These are phyloP conservation scores for Diaporthe australafricana DNA, from an alignment of 2,329 filamentous ascomycete genomes.

Conservation along the genomic window DNA sequence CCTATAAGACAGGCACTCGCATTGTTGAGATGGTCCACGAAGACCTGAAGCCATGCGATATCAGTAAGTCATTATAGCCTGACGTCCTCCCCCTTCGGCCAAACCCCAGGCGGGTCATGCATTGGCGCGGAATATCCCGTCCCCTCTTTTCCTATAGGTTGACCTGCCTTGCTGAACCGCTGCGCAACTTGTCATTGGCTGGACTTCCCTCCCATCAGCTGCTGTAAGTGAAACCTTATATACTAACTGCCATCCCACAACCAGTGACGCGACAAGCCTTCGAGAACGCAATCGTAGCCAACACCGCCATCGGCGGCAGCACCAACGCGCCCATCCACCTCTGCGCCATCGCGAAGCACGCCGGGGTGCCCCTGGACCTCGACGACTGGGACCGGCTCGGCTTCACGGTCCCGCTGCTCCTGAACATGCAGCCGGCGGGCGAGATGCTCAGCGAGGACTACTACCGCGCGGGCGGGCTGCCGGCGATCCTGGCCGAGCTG, in stretches of 20 bases:
- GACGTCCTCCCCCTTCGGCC: not conserved
- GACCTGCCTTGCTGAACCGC: not conserved
- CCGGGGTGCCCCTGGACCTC: conserved; percentile 60
- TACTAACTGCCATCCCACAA: not conserved
- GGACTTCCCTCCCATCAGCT: not conserved
- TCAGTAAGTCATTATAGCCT: conserved; percentile 44
- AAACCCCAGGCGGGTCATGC: not conserved
- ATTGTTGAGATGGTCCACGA: conserved; percentile 62
- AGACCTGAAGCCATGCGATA: conserved; percentile 63
- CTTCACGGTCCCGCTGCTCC: conserved; percentile 60
- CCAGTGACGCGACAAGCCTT: conserved; percentile 63
- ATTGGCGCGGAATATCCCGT: conserved; percentile 18
- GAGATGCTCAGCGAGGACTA: conserved; percentile 50
- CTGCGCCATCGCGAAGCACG: conserved; percentile 65
- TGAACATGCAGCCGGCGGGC: conserved; percentile 67
- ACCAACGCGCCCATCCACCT: conserved; percentile 69
- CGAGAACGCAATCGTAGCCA: conserved; percentile 66
- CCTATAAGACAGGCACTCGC: conserved; percentile 59
- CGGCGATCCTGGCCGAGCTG: conserved; percentile 64
- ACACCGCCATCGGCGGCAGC: conserved; percentile 66
- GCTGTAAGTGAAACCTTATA: not conserved
- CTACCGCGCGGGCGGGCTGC: conserved; percentile 34
- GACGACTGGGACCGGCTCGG: conserved; percentile 67
- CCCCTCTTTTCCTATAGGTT: not conserved
- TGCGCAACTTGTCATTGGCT: not conserved